Base-by-base conservation (phyloP, 164 flowering plant species). In the Stephania yunnanensis region DNA sequence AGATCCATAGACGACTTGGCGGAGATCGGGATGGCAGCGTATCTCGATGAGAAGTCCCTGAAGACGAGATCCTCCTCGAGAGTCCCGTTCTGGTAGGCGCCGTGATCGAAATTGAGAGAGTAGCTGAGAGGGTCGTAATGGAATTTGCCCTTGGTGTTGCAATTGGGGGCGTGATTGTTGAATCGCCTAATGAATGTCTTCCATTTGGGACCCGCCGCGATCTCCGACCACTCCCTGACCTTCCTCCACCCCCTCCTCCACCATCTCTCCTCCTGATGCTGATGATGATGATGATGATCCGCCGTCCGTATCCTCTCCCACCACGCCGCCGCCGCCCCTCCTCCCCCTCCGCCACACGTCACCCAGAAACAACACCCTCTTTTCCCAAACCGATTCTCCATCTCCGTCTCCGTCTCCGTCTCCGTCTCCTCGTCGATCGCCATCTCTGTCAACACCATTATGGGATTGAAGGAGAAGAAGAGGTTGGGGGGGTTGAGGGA, bases 51-150 rank as follows among this genome's bases (percentile, higher is more conserved):
- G 71, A 85, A 85, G 68, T 79, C 76, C 5, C 81, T 68, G 58
- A 50, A 70, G 30, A 25, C 64, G 4, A 10, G n/a, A 75, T 84
- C 85, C 11, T 83, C 85, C 31, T 83, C 87, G 0, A 20, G 74
- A 45, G 69, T 13, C 70, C 75, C 74, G 65, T 78, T 65, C 50
- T 80, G 73, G 69, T 76, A 78, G 42, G 73, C 74, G 3, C 86
- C 85, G 29, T 87, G 87, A 79, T 88, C 89, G 79, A 87, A 87
- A 52, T 87, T 87, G 20, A 80, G 70, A 3, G 90, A 77, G 69
- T 87, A 87, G 75, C 89, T 85, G 77, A 85, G 30, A 0, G 91
- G 86, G 74, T 88, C 90, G 78, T 88, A 88, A 10, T 80, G 80
- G 84, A 82, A 84, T 77, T 80, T 82, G 70, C 79, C 81, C 76